A percentile compares a stretch with the other conserved stretches of the same genome.
Conservation (phyloP, 805 yeast species). For the Ogataea pignaliae region DNA sequence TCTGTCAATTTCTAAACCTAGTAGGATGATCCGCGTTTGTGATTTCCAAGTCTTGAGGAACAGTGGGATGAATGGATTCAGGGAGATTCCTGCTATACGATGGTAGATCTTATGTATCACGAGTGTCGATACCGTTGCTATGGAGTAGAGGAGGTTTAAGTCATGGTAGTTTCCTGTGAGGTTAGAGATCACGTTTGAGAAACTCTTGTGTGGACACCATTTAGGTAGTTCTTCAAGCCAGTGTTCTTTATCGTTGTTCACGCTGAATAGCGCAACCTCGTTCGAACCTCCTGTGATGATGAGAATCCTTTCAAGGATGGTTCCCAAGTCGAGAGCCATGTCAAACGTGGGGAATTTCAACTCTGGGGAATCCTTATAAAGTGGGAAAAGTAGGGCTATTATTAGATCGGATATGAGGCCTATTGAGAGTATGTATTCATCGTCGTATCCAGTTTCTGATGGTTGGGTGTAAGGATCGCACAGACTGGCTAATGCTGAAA, state of each 20-base stretch:
- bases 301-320: constrained; percentile 35
- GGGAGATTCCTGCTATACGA: constrained; percentile 34
- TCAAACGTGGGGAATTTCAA: constrained; percentile 31
- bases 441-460: constrained; percentile 46
- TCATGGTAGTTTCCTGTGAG: constrained; percentile 30
- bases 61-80: constrained; percentile 60
- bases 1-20: constrained; percentile 60
- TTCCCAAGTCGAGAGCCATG: constrained; percentile 28
- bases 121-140: constrained; percentile 38
- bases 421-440: constrained; percentile 47
- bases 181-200: constrained; percentile 16
- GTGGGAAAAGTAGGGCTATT: constrained; percentile 35
- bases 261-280: constrained; percentile 35
- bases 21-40: constrained; percentile 52
- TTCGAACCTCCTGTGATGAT: constrained; percentile 37
- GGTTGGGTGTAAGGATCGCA: constrained; percentile 72
- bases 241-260: constrained; percentile 36
- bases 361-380: constrained; percentile 24
- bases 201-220: constrained; percentile 36
- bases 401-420: constrained; percentile 51
- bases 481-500: constrained; percentile 32
- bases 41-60: constrained; percentile 63
- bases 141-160: constrained; percentile 42
- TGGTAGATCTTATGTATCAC: constrained; percentile 41
- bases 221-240: constrained; percentile 29